These are phyloP conservation scores for Rhizopus stolonifer DNA, from an alignment of 371 early-diverging fungal genomes.

Conservation along the genomic window DNA sequence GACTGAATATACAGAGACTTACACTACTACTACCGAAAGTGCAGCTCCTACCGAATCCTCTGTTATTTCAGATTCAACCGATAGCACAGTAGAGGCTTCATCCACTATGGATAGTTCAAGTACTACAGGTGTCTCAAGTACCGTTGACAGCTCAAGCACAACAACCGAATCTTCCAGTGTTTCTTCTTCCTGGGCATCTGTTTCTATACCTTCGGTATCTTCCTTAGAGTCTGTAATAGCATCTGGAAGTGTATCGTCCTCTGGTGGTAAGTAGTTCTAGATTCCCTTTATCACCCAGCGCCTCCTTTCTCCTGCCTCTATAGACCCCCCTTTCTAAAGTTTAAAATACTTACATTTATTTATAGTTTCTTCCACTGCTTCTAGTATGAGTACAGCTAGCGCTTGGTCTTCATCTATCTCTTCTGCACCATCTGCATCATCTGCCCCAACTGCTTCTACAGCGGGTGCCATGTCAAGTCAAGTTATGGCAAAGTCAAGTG, in stretches of 20 bases:
- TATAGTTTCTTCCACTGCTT: constrained; percentile 9
- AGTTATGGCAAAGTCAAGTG: constrained; percentile 15
- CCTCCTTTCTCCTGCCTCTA: background rate
- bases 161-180: background rate
- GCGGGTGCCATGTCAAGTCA: background rate
- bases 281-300: background rate
- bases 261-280: constrained; percentile 3
- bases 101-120: background rate
- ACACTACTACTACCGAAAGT: background rate
- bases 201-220: background rate
- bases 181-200: background rate
- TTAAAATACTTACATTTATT: background rate
- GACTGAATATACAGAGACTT: background rate
- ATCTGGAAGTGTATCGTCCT: background rate
- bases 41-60: constrained; percentile 6
- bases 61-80: constrained; percentile 3
- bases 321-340: background rate
- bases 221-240: background rate
- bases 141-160: background rate
- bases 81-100: background rate
- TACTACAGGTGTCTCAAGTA: constrained; percentile 3
- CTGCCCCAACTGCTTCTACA: background rate
- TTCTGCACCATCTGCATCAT: background rate
- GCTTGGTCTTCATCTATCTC: background rate
- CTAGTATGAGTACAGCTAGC: background rate